Conservation (phyloP, 768 basidiomycete species). For the Porpolomopsis calyptriformis region DNA sequence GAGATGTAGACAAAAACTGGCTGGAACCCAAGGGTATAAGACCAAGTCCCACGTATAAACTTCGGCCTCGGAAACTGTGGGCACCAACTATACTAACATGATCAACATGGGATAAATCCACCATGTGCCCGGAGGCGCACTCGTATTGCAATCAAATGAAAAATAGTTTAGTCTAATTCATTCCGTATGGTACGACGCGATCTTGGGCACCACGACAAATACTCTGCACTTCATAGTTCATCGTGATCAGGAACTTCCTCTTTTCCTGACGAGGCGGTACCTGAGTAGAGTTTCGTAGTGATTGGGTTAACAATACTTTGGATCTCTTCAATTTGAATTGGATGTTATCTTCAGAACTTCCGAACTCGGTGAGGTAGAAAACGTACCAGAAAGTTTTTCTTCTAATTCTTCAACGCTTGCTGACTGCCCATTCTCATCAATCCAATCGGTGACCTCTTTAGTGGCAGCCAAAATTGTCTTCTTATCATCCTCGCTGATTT, state of each 20-base stretch:
- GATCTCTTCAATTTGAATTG: conserved; percentile 34
- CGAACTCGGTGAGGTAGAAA: conserved; percentile 1
- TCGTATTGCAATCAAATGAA: too few relatives aligned
- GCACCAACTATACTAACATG: too few relatives aligned
- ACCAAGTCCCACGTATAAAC: too few relatives aligned
- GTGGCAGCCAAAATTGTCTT: conserved; percentile 68
- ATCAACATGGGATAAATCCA: too few relatives aligned
- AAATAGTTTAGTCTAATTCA: too few relatives aligned
- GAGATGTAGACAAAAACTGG: too few relatives aligned
- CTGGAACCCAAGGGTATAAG: too few relatives aligned
- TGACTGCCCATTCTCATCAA: conserved; percentile 68
- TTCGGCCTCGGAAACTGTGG: too few relatives aligned
- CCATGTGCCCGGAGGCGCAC: too few relatives aligned
- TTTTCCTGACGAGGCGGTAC: conserved; percentile 13
- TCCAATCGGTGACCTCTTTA: conserved; percentile 88
- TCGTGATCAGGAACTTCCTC: conserved; percentile 39
- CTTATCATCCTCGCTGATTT: conserved; percentile 72
- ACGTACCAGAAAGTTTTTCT: conserved; percentile 65
- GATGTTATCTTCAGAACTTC: background rate
- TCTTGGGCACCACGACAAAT: too few relatives aligned
- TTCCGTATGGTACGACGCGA: too few relatives aligned
- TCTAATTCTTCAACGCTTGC: conserved; percentile 84
- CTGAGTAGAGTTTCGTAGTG: conserved; percentile 67
- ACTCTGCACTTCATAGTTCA: conserved; percentile 42
- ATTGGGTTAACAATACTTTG: conserved; percentile 74